These are phyloP conservation scores for Esteya vermicola DNA, from an alignment of 2,329 filamentous ascomycete species.

Conservation along the genomic window DNA sequence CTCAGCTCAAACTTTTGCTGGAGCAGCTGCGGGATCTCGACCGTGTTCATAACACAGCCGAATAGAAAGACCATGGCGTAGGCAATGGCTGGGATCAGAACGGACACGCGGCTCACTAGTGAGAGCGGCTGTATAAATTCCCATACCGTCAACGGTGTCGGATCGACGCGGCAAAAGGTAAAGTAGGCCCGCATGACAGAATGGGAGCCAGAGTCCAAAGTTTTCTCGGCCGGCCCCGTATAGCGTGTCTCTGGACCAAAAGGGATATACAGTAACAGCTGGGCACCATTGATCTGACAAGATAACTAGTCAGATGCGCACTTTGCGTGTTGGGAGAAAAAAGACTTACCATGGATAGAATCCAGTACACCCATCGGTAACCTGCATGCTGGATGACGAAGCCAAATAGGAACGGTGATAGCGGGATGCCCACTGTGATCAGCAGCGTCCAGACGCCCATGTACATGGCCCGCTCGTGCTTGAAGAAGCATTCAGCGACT, in stretches of 20 bases:
- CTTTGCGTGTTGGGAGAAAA: no score
- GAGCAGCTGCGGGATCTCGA: slow-evolving; percentile 47
- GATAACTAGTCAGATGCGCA: no score
- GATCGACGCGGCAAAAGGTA: slow-evolving; percentile 33
- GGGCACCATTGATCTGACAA: slow-evolving; percentile 35
- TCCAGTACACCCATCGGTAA: slow-evolving; percentile 46
- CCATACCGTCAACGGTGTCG: slow-evolving; percentile 27
- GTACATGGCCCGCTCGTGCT: slow-evolving; percentile 34
- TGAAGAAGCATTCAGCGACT: slow-evolving; percentile 43
- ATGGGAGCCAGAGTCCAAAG: slow-evolving; percentile 6
- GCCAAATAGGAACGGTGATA: slow-evolving; percentile 22
- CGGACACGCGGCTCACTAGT: slow-evolving; percentile 28
- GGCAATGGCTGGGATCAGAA: slow-evolving; percentile 33
- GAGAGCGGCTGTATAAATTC: slow-evolving; percentile 36
- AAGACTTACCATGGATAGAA: slow-evolving; percentile 33
- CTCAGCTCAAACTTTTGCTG: slow-evolving; percentile 40
- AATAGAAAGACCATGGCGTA: slow-evolving; percentile 46
- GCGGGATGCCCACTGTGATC: slow-evolving; percentile 15
- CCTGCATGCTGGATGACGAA: slow-evolving; percentile 34
- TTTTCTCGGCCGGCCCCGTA: slow-evolving; percentile 21
- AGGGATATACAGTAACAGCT: slow-evolving; percentile 42
- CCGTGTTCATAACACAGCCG: slow-evolving; percentile 34
- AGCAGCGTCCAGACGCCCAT: slow-evolving; percentile 42
- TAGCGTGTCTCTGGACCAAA: slow-evolving; percentile 41
- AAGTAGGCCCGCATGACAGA: slow-evolving; percentile 21